Evolutionary conservation across 495 filamentous ascomycete genomes (phyloP).

Genomic region (Lichenothelia convexa): DNA sequence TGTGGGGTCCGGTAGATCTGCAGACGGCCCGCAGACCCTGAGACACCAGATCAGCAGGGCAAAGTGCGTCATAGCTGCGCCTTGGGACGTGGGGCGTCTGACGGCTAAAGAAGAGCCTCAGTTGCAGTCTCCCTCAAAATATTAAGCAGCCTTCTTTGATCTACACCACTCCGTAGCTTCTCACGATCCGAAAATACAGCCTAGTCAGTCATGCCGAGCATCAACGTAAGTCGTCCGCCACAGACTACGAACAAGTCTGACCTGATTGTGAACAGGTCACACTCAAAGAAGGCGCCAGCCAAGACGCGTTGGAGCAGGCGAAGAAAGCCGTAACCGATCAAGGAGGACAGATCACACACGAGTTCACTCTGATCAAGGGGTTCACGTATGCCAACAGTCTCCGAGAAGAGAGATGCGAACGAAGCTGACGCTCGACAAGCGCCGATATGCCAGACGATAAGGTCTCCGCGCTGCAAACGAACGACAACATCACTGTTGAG

Average conservation of each 20-base stretch:
- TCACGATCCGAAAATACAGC: too few relatives aligned
- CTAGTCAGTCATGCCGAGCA: slow-evolving; percentile 13
- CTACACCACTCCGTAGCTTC: too few relatives aligned
- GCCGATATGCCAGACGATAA: slow-evolving; percentile 53
- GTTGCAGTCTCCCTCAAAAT: too few relatives aligned
- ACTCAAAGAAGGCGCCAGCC: slow-evolving; percentile 44
- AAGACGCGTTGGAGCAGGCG: slow-evolving; percentile 47
- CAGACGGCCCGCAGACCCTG: too few relatives aligned
- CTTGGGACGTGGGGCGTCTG: too few relatives aligned
- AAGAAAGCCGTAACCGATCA: slow-evolving; percentile 50
- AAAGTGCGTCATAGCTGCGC: too few relatives aligned
- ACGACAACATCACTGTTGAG: slow-evolving; percentile 64
- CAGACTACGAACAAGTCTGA: background rate
- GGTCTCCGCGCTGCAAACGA: slow-evolving; percentile 38
- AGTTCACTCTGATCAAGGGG: slow-evolving; percentile 72
- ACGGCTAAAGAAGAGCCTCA: too few relatives aligned
- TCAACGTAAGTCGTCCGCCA: slow-evolving; percentile 7
- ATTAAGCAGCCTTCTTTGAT: too few relatives aligned
- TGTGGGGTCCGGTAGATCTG: too few relatives aligned
- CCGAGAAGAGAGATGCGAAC: slow-evolving; percentile 1
- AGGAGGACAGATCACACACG: slow-evolving; percentile 65
- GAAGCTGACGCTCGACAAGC: slow-evolving; percentile 28
- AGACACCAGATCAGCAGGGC: too few relatives aligned
- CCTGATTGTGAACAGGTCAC: slow-evolving; percentile 42
- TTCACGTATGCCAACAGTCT: slow-evolving; percentile 51